These are phyloP conservation scores for Fragilaria crotonensis DNA, from an alignment of 108 stramenopile genomes.

Conservation along the genomic window DNA sequence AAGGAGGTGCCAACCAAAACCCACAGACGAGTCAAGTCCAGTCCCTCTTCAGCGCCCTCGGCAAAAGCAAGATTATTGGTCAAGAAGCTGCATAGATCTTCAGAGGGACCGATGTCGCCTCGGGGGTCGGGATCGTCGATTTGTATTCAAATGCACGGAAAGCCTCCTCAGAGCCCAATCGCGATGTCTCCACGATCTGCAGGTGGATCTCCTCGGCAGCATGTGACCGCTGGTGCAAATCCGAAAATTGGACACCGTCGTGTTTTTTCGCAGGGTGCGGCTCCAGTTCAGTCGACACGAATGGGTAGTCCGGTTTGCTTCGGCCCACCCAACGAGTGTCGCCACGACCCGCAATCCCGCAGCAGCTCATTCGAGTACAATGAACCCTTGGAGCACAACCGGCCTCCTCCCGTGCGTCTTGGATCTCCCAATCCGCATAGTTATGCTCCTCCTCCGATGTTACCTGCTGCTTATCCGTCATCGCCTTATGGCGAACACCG, in stretches of 20 bases:
- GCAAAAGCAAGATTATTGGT: too few species aligned
- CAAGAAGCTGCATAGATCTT: too few species aligned
- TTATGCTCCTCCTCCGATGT: background rate
- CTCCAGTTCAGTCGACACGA: background rate
- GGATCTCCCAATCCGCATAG: background rate
- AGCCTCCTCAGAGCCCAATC: background rate
- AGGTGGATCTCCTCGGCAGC: too few species aligned
- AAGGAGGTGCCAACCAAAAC: background rate
- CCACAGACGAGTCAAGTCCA: background rate
- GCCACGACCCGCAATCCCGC: background rate
- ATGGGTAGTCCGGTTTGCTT: background rate
- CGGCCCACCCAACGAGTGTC: background rate
- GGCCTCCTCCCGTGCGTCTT: background rate
- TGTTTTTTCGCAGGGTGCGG: background rate
- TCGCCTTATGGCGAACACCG: background rate
- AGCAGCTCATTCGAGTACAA: background rate
- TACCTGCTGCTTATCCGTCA: background rate
- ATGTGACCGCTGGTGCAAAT: too few species aligned
- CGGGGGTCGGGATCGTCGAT: background rate
- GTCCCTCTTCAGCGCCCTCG: too few species aligned
- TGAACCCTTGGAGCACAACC: background rate
- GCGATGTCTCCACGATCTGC: too few species aligned
- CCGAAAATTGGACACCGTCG: background rate
- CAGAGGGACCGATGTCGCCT: background rate
- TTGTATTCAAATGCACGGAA: background rate